Evolutionary conservation across 2,329 filamentous ascomycete genomes (phyloP).

Genomic region (Aspergillus niger): DNA sequence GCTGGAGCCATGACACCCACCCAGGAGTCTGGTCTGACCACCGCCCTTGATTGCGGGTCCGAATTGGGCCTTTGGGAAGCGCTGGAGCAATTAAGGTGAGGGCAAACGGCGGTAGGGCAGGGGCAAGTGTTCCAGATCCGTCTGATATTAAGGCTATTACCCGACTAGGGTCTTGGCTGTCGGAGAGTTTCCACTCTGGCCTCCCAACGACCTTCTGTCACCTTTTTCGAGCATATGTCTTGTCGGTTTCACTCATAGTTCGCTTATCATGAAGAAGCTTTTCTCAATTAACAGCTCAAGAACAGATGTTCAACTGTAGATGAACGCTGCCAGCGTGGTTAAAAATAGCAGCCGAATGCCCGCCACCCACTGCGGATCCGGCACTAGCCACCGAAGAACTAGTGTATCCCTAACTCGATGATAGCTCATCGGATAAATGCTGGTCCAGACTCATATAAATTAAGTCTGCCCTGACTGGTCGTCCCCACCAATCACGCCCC

Average conservation of each 20-base stretch:
- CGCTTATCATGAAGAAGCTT: neutral
- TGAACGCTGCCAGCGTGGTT: neutral
- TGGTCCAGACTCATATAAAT: neutral
- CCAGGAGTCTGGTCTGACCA: neutral
- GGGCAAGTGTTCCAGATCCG: slow-evolving; percentile 9
- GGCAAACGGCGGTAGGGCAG: slow-evolving; percentile 4
- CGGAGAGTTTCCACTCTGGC: neutral
- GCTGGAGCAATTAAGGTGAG: slow-evolving; percentile 11
- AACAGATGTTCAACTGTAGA: neutral
- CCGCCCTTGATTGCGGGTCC: neutral
- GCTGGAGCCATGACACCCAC: neutral
- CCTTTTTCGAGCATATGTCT: neutral
- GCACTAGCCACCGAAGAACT: neutral
- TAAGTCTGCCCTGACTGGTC: neutral
- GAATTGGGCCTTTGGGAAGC: neutral
- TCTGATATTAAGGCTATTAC: neutral
- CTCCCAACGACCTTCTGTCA: neutral
- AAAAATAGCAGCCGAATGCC: neutral
- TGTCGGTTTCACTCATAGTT: neutral
- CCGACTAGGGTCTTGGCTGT: slow-evolving; percentile 9
- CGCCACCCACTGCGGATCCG: neutral
- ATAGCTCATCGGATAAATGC: neutral
- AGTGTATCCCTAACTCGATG: too few relatives aligned
- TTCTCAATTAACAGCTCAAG: neutral
- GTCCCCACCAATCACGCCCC: neutral